Evolutionary conservation across 495 filamentous ascomycete genomes (phyloP), one percentile per base, ranked within the genome.

Genomic region (Podospora fimiseda): DNA sequence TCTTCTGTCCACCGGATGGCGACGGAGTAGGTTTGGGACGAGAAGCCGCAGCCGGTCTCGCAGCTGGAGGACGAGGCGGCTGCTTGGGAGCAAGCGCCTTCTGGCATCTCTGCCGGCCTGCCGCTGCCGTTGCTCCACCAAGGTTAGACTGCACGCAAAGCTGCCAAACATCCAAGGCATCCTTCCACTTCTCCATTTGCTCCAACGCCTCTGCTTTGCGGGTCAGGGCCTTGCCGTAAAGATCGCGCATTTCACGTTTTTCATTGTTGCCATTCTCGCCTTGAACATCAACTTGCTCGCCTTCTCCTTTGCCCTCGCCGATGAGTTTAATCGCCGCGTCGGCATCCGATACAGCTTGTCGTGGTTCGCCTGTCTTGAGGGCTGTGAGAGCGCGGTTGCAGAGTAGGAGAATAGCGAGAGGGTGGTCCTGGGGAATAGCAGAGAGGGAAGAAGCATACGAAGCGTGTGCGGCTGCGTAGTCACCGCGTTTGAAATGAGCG

Each of bases 131-230:
- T 27, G 85, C 73, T 23, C 89, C 92, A 36, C 93, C 91, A 7
- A 94, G 79, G 6, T 90, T 88, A 4, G 81, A 80, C 66, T 93
- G 88, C 14, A 96, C 86, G 21, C 88, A 90, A 19, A 78, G 71
- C 55, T 83, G 83, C 93, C 93, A 98, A 0, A 84, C 79, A 16
- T 78, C 73, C 0, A 79, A 83, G 2, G 93, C 94, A 23, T 96
- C 91, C 2, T 68, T 63, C 92, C 93, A 98, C 63, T 86, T 87
- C 72, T 98, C 93, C 62, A 98, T 83, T 60, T 96, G 88, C 70
- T 98, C 93, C 23, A 97, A 76, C 1, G 88, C 92, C 67, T 97
- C 94, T 13, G 94, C 93, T 74, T 96, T 96, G 51, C 94, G 85
- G 67, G 85, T 90, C 39, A 96, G 74, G 0, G 90, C 91, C 68